Evolutionary conservation across 768 basidiomycete genomes (phyloP).

Genomic region (Arthromyces matolae): DNA sequence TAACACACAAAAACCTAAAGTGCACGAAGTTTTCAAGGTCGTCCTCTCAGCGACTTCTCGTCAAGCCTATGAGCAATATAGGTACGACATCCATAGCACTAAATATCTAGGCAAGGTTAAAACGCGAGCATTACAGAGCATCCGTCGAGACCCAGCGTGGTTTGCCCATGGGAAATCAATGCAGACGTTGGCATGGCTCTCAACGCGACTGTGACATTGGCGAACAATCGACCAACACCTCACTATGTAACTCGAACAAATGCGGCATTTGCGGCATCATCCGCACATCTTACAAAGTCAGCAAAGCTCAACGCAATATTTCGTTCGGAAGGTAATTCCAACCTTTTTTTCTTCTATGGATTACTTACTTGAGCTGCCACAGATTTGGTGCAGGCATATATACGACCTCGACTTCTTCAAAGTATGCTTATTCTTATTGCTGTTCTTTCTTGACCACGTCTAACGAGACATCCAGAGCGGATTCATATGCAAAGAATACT

Average conservation of each 20-base stretch:
- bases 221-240: conserved; percentile 53
- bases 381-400: conserved; percentile 72
- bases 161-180: conserved; percentile 61
- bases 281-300: conserved; percentile 59
- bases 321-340: conserved; percentile 57
- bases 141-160: conserved; percentile 42
- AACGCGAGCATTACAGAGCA: conserved; percentile 9
- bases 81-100: conserved; percentile 35
- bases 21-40: conserved; percentile 62
- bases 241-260: conserved; percentile 47
- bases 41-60: conserved; percentile 44
- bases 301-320: conserved; percentile 63
- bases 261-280: conserved; percentile 66
- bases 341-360: conserved; percentile 2
- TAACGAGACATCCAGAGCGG: conserved; percentile 43
- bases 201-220: conserved; percentile 59
- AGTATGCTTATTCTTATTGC: conserved; percentile 36
- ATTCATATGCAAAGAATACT: conserved; percentile 64
- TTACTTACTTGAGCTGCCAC: neutral
- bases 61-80: conserved; percentile 56
- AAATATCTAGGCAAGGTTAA: neutral
- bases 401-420: conserved; percentile 73
- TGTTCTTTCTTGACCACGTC: no score
- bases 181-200: conserved; percentile 76
- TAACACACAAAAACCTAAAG: conserved; percentile 47